Base-by-base conservation (phyloP, 2,329 filamentous ascomycete genomes). In the Chaetomiaceae sp. region DNA sequence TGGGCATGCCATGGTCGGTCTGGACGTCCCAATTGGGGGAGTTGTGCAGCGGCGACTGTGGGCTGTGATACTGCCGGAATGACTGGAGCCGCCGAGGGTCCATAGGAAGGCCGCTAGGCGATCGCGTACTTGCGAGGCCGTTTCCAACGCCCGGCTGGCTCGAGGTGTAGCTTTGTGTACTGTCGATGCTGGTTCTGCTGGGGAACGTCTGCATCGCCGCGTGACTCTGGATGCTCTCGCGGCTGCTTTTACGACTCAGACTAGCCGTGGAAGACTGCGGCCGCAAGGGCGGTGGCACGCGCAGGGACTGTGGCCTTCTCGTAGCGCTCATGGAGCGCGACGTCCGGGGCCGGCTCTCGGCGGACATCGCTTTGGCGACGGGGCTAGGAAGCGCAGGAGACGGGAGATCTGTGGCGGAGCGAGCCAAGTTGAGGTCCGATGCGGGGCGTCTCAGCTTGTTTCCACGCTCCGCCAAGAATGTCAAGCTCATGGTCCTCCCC, bases 311-410 rank as follows among this genome's bases (percentile, higher is more conserved):
- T 6, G 63, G 60, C 24, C 64, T 68, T 20, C 68, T 64, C 4
- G 62, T 62, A 60, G 73, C 66, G 53, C 67, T 72, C 22, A 72
- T 62, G 0, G 71, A 68, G 1, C 68, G 67, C 3, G 67, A 63
- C 0, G 65, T 64, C 43, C 56, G 67, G 9, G 62, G 55, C 45
- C 60, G 64, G 33, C 57, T 60, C 17, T 54, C 45, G 11, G 57
- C 47, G 30, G 57, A 47, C 20, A 51, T 50, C 19, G 60, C 54
- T 20, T 57, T 55, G 12, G 60, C 56, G 12, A 60, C 22, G 6
- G 61, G 60, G 19, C 58, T 62, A 5, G 61, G 59, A 3, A 59
- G 50, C 3, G 55, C 44, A 2, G 56, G 52, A 1, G 53, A 54
- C 26, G 51, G 50, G 24, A 50, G 47, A n/a, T 50, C 44, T 6